A percentile compares a stretch with the other conserved stretches of the same genome.
These are phyloP conservation scores for Scedosporium apiospermum DNA, from an alignment of 2,329 filamentous ascomycete genomes.

Conservation along the genomic window DNA sequence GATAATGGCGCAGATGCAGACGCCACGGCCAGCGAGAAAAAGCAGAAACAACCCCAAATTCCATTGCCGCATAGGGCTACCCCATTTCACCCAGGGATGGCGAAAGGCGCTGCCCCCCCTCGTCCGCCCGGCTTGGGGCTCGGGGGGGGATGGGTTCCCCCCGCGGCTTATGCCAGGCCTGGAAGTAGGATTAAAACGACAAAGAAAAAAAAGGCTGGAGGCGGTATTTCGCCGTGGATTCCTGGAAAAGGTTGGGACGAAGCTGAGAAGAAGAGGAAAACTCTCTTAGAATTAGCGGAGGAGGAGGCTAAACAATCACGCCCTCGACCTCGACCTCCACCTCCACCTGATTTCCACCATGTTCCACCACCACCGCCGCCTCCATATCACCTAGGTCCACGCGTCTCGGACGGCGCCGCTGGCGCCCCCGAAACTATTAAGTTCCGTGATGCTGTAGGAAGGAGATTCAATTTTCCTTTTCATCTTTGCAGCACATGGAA, in stretches of 20 bases:
- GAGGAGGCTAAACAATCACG: background rate
- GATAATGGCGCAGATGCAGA: background rate
- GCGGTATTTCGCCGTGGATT: background rate
- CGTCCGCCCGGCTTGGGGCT: background rate
- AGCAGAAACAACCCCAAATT: background rate
- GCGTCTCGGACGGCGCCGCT: background rate
- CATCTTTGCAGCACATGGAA: background rate
- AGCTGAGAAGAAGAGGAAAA: background rate
- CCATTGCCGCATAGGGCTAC: background rate
- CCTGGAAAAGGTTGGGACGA: background rate
- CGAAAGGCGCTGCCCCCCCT: background rate
- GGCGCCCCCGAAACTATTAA: background rate
- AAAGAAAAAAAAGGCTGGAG: background rate
- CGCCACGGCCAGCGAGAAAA: background rate
- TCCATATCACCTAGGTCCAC: no score
- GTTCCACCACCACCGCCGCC: no score
- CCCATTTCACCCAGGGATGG: no score
- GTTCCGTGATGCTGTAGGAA: background rate
- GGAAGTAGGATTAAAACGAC: background rate
- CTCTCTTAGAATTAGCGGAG: background rate
- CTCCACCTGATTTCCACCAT: no score
- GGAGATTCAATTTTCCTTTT: background rate
- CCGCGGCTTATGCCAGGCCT: no score
- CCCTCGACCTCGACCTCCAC: no score
- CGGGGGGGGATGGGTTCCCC: background rate